phyloP scores from a whole-genome alignment of 352 stramenopile genomes.

The Phytopythium montanum region DNA sequence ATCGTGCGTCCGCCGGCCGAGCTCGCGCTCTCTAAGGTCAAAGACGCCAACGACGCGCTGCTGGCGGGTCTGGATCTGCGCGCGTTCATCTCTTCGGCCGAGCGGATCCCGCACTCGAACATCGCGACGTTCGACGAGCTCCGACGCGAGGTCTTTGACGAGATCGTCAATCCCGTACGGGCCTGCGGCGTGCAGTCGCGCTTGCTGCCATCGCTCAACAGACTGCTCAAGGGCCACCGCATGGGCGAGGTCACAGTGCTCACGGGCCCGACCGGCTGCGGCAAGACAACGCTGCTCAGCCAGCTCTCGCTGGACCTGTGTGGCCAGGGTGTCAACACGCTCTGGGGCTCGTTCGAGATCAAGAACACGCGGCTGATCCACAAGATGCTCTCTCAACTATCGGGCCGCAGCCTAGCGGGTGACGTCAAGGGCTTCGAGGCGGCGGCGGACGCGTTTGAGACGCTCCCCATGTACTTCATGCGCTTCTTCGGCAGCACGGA shows the following conservation, averaged over 20 bases:
- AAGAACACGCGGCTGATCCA: slow-evolving; percentile 97
- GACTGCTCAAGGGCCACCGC: slow-evolving; percentile 96
- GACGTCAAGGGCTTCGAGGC: slow-evolving; percentile 79
- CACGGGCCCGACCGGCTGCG: slow-evolving; percentile 95
- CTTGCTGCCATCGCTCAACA: slow-evolving; percentile 94
- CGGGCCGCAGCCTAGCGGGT: slow-evolving; percentile 56
- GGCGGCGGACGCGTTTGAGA: slow-evolving; percentile 89
- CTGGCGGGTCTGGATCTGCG: slow-evolving; percentile 86
- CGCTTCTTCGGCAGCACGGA: slow-evolving; percentile 97
- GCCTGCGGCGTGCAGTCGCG: slow-evolving; percentile 91
- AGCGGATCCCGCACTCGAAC: slow-evolving; percentile 89
- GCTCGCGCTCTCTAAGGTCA: slow-evolving; percentile 51
- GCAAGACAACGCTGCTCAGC: slow-evolving; percentile 94
- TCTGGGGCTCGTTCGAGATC: slow-evolving; percentile 99
- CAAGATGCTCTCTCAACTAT: slow-evolving; percentile 98
- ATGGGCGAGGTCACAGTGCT: slow-evolving; percentile 98
- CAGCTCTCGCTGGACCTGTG: slow-evolving; percentile 90
- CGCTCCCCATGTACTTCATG: slow-evolving; percentile 97
- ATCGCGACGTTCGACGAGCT: slow-evolving; percentile 94
- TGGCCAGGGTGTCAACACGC: slow-evolving; percentile 94
- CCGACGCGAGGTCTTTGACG: slow-evolving; percentile 90
- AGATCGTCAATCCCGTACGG: slow-evolving; percentile 94
- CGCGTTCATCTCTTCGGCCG: slow-evolving; percentile 77
- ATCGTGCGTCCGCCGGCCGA: slow-evolving; percentile 83
- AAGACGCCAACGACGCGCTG: slow-evolving; percentile 99